Percentiles rank a stretch among this genome's conserved stretches.
Conservation (phyloP, 345 rosid genomes). For the Gossypium arboreum region DNA sequence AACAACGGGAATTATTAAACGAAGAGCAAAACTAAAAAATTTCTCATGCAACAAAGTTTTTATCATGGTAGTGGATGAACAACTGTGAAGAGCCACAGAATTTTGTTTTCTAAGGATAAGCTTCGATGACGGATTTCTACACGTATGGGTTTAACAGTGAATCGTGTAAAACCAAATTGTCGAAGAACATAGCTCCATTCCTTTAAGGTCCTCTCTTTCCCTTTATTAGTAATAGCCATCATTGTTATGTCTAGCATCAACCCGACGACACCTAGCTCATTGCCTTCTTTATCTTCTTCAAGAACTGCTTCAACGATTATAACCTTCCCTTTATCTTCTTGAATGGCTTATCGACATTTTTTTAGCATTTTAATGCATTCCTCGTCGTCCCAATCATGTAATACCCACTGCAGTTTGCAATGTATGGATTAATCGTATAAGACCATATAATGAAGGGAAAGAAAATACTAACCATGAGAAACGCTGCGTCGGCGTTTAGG, state of each 20-base stretch:
- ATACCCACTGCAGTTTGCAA: constrained; percentile 36
- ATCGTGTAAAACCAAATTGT: constrained; percentile 51
- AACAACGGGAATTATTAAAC: too few species aligned
- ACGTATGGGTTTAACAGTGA: constrained; percentile 32
- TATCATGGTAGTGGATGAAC: too few species aligned
- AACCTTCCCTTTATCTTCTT: constrained; percentile 48
- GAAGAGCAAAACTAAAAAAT: too few species aligned
- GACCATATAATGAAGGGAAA: not conserved
- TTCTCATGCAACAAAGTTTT: too few species aligned
- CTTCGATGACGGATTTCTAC: constrained; percentile 40
- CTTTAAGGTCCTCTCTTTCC: constrained; percentile 58
- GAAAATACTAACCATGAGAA: constrained; percentile 45
- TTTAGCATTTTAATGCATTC: constrained; percentile 61
- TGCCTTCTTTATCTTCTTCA: constrained; percentile 29
- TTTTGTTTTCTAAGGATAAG: constrained; percentile 33
- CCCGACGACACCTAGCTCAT: constrained; percentile 25
- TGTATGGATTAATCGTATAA: not conserved
- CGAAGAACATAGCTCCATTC: constrained; percentile 62
- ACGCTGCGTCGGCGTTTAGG: constrained; percentile 57
- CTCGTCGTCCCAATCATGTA: constrained; percentile 69
- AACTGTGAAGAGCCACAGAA: not conserved
- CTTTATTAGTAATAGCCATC: constrained; percentile 61
- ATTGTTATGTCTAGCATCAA: constrained; percentile 61
- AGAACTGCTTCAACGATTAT: constrained; percentile 56
- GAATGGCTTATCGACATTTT: constrained; percentile 61